These are phyloP conservation scores for Tieghemostelium lacteum DNA, from an alignment of 78 protist genomes.

Conservation along the genomic window DNA sequence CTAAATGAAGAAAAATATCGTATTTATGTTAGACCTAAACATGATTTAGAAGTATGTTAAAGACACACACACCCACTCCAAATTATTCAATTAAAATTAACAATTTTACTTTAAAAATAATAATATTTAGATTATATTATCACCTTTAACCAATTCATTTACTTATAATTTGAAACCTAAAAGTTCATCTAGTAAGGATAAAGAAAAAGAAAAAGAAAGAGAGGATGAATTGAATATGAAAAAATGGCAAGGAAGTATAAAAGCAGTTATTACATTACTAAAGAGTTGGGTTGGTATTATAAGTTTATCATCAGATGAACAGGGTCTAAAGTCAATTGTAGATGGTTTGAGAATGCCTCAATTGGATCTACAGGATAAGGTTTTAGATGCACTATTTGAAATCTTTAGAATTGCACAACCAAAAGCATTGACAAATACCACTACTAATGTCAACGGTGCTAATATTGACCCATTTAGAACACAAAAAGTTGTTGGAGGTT, in stretches of 20 bases:
- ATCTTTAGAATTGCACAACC: slow-evolving; percentile 60
- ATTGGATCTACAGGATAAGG: slow-evolving; percentile 59
- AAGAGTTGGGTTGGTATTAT: slow-evolving; percentile 78
- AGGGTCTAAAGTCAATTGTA: slow-evolving; percentile 64
- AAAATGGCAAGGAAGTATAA: slow-evolving; percentile 28
- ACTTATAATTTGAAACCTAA: slow-evolving; percentile 34
- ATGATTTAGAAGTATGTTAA: slow-evolving; percentile 42
- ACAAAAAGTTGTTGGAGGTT: too few species aligned
- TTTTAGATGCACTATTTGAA: slow-evolving; percentile 73
- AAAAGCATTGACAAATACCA: slow-evolving; percentile 9
- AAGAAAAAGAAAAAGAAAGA: slow-evolving; percentile 69
- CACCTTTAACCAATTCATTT: slow-evolving; percentile 75
- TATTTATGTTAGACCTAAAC: slow-evolving; percentile 41
- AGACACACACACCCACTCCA: background rate
- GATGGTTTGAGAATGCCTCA: slow-evolving; percentile 74
- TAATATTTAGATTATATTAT: slow-evolving; percentile 25
- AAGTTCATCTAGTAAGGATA: slow-evolving; percentile 47
- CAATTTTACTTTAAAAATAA: too few species aligned
- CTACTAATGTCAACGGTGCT: background rate
- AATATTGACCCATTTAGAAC: slow-evolving; percentile 54
- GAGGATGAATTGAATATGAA: slow-evolving; percentile 67
- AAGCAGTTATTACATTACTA: slow-evolving; percentile 63
- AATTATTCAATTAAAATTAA: background rate
- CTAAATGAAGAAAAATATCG: slow-evolving; percentile 51
- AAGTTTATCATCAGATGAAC: slow-evolving; percentile 50